Percentiles rank a stretch among this genome's conserved stretches.
These are phyloP conservation scores for Pelagophyceae sp. DNA, from an alignment of 352 stramenopile genomes.

Conservation along the genomic window DNA sequence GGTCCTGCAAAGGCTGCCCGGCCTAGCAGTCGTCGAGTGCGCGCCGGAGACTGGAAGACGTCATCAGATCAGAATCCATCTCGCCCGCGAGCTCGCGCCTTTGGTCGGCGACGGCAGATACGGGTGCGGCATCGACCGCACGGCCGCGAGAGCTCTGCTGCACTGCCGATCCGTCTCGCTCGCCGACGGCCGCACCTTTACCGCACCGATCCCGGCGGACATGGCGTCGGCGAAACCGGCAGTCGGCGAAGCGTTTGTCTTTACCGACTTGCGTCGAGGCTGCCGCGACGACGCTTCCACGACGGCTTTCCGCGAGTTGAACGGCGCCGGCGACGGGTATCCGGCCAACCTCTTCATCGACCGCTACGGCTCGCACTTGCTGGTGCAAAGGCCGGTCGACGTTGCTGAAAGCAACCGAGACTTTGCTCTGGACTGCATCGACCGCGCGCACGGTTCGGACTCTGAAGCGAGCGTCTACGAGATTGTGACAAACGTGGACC, in stretches of 20 bases:
- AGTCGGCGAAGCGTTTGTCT: background rate
- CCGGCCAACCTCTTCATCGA: background rate
- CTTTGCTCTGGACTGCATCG: background rate
- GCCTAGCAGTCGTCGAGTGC: too few species aligned
- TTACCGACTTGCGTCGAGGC: background rate
- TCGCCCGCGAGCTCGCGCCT: background rate
- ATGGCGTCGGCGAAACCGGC: background rate
- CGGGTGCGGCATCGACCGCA: conserved; percentile 10
- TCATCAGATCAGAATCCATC: background rate
- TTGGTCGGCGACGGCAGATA: background rate
- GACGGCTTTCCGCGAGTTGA: conserved; percentile 1
- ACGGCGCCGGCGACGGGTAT: conserved; percentile 6
- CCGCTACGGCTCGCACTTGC: conserved; percentile 7
- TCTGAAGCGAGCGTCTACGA: background rate
- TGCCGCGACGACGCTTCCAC: background rate
- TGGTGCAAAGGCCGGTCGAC: background rate
- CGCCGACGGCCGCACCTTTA: background rate
- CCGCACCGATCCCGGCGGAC: background rate
- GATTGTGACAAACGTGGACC: background rate
- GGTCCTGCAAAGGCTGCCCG: too few species aligned
- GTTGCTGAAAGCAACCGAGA: background rate
- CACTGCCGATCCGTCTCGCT: conserved; percentile 1
- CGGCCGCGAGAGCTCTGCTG: background rate
- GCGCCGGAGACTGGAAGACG: too few species aligned
- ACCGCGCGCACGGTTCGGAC: background rate